These are phyloP conservation scores for Calcarisporium arbuscula DNA, from an alignment of 2,329 filamentous ascomycete genomes.

Conservation along the genomic window DNA sequence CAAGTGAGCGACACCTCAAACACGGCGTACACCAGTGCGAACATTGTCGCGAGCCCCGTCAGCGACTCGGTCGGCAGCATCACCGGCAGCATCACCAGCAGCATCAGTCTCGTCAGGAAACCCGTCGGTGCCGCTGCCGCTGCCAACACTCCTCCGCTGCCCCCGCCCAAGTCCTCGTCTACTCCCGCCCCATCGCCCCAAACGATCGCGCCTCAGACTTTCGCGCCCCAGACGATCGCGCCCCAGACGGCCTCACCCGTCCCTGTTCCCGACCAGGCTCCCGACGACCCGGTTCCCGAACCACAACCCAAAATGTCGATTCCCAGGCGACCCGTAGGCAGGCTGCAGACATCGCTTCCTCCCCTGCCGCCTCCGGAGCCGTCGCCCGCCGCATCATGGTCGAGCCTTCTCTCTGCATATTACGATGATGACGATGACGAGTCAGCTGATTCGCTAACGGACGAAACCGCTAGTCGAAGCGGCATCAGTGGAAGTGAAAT, in stretches of 20 bases:
- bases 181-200: neutral
- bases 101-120: constrained; percentile 13
- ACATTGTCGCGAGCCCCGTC: neutral
- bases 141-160: constrained; percentile 1
- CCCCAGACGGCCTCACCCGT: constrained; percentile 11
- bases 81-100: constrained; percentile 11
- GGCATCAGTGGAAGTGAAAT: constrained; percentile 2
- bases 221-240: neutral
- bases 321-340: constrained; percentile 27
- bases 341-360: too few species aligned
- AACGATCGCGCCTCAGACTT: too few species aligned
- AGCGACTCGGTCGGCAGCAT: constrained; percentile 17
- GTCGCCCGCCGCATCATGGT: constrained; percentile 44
- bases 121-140: constrained; percentile 9
- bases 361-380: constrained; percentile 12
- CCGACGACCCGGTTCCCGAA: constrained; percentile 9
- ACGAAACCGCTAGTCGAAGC: neutral
- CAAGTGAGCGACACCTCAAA: too few species aligned
- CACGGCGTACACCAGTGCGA: too few species aligned
- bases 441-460: constrained; percentile 19
- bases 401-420: constrained; percentile 51
- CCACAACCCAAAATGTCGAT: constrained; percentile 24
- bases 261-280: constrained; percentile 9
- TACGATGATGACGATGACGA: constrained; percentile 40
- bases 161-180: constrained; percentile 2